These are phyloP conservation scores for Fusarium tjaetaba DNA, from an alignment of 2,329 filamentous ascomycete genomes.

Conservation along the genomic window DNA sequence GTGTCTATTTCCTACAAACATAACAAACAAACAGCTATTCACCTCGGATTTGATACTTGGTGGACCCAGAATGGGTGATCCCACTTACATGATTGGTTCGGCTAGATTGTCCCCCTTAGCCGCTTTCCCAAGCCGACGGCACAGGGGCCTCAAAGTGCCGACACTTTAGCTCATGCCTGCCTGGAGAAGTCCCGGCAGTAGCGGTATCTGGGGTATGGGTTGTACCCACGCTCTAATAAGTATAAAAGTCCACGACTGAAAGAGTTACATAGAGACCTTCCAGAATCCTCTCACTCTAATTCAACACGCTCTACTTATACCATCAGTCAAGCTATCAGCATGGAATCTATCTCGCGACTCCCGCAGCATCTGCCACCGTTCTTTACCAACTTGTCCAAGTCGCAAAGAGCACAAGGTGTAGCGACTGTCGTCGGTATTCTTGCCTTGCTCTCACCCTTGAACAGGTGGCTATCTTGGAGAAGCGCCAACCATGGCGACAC, in stretches of 20 bases:
- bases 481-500: not conserved
- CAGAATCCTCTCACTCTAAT: not conserved
- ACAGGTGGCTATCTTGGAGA: not conserved
- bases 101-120: not conserved
- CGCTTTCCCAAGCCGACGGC: not conserved
- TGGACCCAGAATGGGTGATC: not conserved
- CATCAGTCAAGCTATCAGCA: not conserved
- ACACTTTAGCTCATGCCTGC: not conserved
- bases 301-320: not conserved
- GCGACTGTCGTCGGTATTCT: not conserved
- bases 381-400: not conserved
- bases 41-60: not conserved
- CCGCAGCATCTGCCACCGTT: not conserved
- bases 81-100: not conserved
- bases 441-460: not conserved
- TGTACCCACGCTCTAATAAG: not conserved
- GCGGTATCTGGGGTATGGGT: not conserved
- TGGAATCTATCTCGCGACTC: not conserved
- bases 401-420: not conserved
- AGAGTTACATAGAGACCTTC: not conserved
- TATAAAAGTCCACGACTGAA: not conserved
- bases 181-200: not conserved
- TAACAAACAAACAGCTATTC: not conserved
- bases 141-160: not conserved
- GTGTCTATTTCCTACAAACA: not conserved